Evolutionary conservation across 2,329 filamentous ascomycete species (phyloP), one percentile per base, ranked within the genome.

Genomic region (Penicillium griseofulvum): DNA sequence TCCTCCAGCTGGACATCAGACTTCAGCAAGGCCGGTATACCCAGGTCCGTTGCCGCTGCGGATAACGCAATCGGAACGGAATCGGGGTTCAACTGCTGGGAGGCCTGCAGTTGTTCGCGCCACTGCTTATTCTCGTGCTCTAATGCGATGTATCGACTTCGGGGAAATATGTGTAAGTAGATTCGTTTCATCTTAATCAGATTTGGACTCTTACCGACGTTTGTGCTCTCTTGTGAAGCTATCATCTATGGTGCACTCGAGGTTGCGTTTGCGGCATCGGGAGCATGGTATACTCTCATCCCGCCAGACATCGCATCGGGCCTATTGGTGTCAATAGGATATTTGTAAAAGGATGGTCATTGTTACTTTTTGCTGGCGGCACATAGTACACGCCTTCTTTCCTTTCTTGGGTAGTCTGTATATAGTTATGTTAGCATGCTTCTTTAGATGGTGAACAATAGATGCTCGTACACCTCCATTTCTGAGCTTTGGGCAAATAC

Each of bases 351-450:
- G 39, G 16, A 12, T 5, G 24, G n/a, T 10, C 3, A 14, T 7
- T n/a, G 8, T 16, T n/a, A 75, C 74, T 68, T 77, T 77, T 59
- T 77, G 75, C 57, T 77, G 75, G 37, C 74, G 67, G 61, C 75
- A 77, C 60, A 76, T 72, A 2, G 74, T 76, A 55, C 74, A 77
- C 5, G 74, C 74, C 56, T 74, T 75, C 60, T 75, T 75, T 37
- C 66, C 65, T 56, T 68, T 71, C 36, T 65, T 63, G 24, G 61
- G 39, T 17, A 62, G 54, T 28, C 64, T 66, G 41, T 43, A 48
- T 22, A 19, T 29, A 2, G 26, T 46, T 52, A 54, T 36, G 34
- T 67, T 57, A 68, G 56, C 43, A 47, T 17, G n/a, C 12, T 49
- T 24, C 14, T 34, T 17, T 17, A 11, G 26, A 24, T 14, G 22